These are phyloP conservation scores for Ophiostoma perfectum DNA, from an alignment of 2,329 filamentous ascomycete genomes.

Conservation along the genomic window DNA sequence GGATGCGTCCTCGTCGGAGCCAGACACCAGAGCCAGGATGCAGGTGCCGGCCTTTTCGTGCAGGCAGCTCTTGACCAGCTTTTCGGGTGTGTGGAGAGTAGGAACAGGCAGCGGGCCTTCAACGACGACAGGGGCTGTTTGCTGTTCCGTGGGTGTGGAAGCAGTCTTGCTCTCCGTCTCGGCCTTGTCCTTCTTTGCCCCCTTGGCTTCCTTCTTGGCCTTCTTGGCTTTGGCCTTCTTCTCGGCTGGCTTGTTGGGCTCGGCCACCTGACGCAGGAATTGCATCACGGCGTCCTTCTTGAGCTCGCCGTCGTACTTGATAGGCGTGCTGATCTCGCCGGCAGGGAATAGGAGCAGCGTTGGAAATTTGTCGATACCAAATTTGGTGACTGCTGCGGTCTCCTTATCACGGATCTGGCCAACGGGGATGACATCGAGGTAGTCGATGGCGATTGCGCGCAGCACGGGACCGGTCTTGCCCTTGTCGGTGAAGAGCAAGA, in stretches of 20 bases:
- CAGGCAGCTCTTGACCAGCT: conserved; percentile 67
- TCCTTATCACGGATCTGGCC: conserved; percentile 84
- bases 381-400: conserved; percentile 62
- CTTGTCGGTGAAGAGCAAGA: conserved; percentile 89
- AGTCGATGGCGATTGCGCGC: conserved; percentile 59
- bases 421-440: conserved; percentile 53
- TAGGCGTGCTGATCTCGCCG: conserved; percentile 60
- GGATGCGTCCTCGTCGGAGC: conserved; percentile 33
- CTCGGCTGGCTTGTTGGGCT: conserved; percentile 67
- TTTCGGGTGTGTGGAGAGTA: conserved; percentile 56
- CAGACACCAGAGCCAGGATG: conserved; percentile 62
- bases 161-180: conserved; percentile 38
- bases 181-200: conserved; percentile 33
- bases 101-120: conserved; percentile 58
- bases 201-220: conserved; percentile 30
- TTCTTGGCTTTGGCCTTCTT: conserved; percentile 36
- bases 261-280: conserved; percentile 73
- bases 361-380: conserved; percentile 72
- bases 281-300: conserved; percentile 76
- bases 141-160: conserved; percentile 29
- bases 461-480: conserved; percentile 55
- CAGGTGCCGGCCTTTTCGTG: conserved; percentile 73
- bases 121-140: conserved; percentile 43
- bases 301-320: conserved; percentile 75
- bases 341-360: conserved; percentile 74